Evolutionary conservation across 2,329 filamentous ascomycete genomes (phyloP), one percentile per base, ranked within the genome.

Genomic region (Pleomassaria siparia): DNA sequence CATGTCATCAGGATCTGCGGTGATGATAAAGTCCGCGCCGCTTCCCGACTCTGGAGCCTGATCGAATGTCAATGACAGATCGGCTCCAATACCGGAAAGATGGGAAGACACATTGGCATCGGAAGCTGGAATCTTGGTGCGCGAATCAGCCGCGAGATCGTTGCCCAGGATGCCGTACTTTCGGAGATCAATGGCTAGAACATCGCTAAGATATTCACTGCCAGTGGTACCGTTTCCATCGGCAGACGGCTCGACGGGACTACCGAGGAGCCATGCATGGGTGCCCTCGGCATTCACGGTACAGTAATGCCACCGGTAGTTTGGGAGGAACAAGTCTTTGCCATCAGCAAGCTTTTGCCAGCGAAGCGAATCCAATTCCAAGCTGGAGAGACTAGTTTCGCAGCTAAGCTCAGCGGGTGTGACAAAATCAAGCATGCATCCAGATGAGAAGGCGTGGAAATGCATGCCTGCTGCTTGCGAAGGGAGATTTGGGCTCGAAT

Each of bases 231-330:
- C 80, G 13, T 86, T 76, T 30, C 86, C 86, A 40, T 85, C 83
- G 6, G 80, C 77, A 15, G 80, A 74, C 32, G 80, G 75, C 54
- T 96, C 90, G 3, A 88, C 86, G 2, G 88, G 88, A 62, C 91
- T 96, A 8, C 94, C 94, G n/a, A 99, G 80, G 20, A 99, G 78
- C 91, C 94, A 99, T 7, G 91, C 94, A 67, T 95, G 96, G 6
- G 94, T 96, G 5, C 92, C 92, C 60, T 95, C 89, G 51, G 94
- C 86, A 66, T 96, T 95, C 73, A 96, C 88, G 2, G 91, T 95
- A 69, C 94, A 97, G 67, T 99, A 99, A 70, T 97, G 92, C 94
- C 94, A 99, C 50, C 92, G 84, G 69, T 94, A 97, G n/a, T 88
- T 89, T 0, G 85, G 78, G 58, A 88, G 88, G 73, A 96, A 99